phyloP scores from a whole-genome alignment of 1,284 basidiomycete genomes.

The Leccinum fuscescens region DNA sequence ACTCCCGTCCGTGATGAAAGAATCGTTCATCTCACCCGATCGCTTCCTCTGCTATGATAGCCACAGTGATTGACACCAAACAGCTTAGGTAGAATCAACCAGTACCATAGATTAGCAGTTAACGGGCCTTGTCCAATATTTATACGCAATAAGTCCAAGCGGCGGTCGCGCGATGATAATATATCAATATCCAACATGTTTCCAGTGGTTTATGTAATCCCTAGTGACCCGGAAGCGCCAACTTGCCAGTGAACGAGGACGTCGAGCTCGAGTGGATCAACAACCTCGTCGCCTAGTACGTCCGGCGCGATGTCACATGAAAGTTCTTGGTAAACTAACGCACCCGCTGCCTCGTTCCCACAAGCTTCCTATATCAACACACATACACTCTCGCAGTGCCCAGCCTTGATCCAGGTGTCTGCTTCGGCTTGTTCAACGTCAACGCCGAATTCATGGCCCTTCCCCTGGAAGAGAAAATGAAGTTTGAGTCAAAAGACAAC shows the following conservation, averaged over 20 bases:
- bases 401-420: no score
- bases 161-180: no score
- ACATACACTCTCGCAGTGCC: not conserved
- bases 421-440: slow-evolving; percentile 34
- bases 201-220: not conserved
- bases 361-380: not conserved
- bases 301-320: slow-evolving; percentile 50
- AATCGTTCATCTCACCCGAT: not conserved
- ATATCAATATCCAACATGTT: no score
- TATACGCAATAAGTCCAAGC: no score
- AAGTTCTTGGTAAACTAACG: slow-evolving; percentile 55
- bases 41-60: no score
- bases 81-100: no score
- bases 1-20: not conserved
- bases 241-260: slow-evolving; percentile 43
- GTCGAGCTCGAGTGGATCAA: slow-evolving; percentile 74
- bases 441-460: no score
- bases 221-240: slow-evolving; percentile 49
- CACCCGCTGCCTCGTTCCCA: not conserved
- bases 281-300: slow-evolving; percentile 53
- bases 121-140: no score
- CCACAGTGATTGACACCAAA: no score
- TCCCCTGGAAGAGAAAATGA: no score
- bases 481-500: no score
- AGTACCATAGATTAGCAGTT: no score